Evolutionary conservation across 78 protist genomes (phyloP).

Genomic region (Dictyostelium brefeldianum): DNA sequence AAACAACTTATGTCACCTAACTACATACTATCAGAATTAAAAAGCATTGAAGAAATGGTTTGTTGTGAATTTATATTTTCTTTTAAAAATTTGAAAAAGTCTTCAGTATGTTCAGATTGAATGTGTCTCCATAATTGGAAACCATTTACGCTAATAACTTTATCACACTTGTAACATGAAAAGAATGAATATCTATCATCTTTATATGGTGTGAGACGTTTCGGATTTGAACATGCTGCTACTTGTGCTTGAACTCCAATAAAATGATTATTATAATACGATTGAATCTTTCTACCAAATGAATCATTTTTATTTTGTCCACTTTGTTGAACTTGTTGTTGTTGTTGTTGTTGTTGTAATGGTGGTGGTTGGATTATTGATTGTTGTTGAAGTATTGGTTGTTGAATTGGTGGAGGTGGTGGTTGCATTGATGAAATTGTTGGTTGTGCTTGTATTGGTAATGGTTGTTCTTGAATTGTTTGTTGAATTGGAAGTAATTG

Average conservation of each 20-base stretch:
- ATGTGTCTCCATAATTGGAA: slow-evolving; percentile 53
- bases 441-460: background rate
- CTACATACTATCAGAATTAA: background rate
- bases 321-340: background rate
- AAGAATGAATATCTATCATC: slow-evolving; percentile 61
- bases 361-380: background rate
- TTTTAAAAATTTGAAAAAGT: slow-evolving; percentile 45
- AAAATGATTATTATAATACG: slow-evolving; percentile 16
- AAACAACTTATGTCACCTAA: no score
- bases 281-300: slow-evolving; percentile 31
- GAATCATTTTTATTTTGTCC: background rate
- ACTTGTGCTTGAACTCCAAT: slow-evolving; percentile 33
- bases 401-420: background rate
- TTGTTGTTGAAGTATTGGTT: background rate
- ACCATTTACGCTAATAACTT: slow-evolving; percentile 60
- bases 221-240: slow-evolving; percentile 47
- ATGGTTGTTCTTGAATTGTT: background rate
- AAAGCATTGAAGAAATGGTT: background rate
- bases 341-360: background rate
- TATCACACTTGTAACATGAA: slow-evolving; percentile 49
- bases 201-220: slow-evolving; percentile 4
- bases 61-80: slow-evolving; percentile 19
- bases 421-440: background rate
- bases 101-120: slow-evolving; percentile 61
- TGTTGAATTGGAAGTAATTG: background rate